phyloP scores from a whole-genome alignment of 306 rosid genomes.

The Inga oerstediana region DNA sequence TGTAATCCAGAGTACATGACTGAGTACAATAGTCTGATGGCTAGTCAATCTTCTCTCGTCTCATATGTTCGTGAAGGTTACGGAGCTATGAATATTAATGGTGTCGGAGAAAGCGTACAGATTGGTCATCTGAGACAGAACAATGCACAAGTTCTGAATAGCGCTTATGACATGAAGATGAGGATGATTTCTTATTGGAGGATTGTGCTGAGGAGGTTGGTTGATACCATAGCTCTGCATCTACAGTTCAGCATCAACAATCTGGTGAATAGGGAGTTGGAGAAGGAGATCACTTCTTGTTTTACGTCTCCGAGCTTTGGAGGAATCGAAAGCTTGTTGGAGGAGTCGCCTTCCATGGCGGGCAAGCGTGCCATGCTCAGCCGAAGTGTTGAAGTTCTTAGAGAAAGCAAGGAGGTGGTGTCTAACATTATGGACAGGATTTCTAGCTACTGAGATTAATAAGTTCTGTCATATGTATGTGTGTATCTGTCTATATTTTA shows the following conservation, averaged over 20 bases:
- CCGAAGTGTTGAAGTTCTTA: slow-evolving; percentile 37
- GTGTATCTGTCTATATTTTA: not conserved
- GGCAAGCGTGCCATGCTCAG: slow-evolving; percentile 43
- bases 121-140: slow-evolving; percentile 2
- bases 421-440: slow-evolving; percentile 41
- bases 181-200: not conserved
- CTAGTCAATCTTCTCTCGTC: slow-evolving; percentile 31
- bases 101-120: slow-evolving; percentile 28
- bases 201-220: not conserved
- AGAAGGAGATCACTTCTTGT: slow-evolving; percentile 40
- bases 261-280: slow-evolving; percentile 47
- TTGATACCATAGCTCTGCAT: slow-evolving; percentile 39
- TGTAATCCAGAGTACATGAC: slow-evolving; percentile 41
- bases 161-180: slow-evolving; percentile 55
- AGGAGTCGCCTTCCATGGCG: slow-evolving; percentile 50
- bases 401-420: slow-evolving; percentile 45
- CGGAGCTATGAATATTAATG: slow-evolving; percentile 22
- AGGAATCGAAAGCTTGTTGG: slow-evolving; percentile 54
- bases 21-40: slow-evolving; percentile 41
- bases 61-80: not conserved
- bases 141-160: slow-evolving; percentile 1
- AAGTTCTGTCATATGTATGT: not conserved
- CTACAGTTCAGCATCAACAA: slow-evolving; percentile 35
- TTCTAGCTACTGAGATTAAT: slow-evolving; percentile 20
- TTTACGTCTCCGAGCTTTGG: slow-evolving; percentile 23